Conservation (phyloP, 2,329 filamentous ascomycete species). For the Diaporthe australafricana region DNA sequence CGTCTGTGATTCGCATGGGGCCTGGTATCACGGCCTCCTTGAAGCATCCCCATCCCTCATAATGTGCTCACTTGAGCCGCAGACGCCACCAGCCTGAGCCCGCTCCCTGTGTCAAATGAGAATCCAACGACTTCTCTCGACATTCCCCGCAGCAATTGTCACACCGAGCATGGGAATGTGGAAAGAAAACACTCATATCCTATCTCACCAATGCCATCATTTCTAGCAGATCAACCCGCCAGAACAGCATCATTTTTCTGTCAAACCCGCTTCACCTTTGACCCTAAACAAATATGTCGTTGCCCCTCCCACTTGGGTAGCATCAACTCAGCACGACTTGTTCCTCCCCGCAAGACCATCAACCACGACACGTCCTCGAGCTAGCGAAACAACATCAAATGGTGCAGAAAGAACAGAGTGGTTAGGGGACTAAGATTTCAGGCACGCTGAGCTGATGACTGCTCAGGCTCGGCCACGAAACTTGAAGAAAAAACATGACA, state of each 20-base stretch:
- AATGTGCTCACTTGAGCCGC: background rate
- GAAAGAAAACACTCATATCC: background rate
- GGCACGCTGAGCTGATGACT: background rate
- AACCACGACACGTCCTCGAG: background rate
- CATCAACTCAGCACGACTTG: background rate
- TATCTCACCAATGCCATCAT: background rate
- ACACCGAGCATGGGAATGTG: background rate
- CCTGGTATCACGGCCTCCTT: background rate
- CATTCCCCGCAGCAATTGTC: background rate
- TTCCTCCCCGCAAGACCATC: background rate
- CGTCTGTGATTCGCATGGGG: background rate
- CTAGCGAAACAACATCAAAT: background rate
- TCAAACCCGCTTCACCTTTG: background rate
- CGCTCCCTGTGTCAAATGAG: background rate
- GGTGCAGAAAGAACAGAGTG: background rate
- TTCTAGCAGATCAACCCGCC: background rate
- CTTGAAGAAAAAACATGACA: background rate
- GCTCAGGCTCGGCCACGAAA: background rate
- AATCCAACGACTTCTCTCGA: background rate
- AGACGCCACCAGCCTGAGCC: background rate
- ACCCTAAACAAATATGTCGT: background rate
- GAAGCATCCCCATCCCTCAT: too few relatives aligned
- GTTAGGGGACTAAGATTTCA: background rate
- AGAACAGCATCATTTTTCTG: background rate
- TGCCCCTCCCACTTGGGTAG: background rate